Evolutionary conservation across 352 stramenopile genomes (phyloP).

Genomic region (Globisporangium nodosum): DNA sequence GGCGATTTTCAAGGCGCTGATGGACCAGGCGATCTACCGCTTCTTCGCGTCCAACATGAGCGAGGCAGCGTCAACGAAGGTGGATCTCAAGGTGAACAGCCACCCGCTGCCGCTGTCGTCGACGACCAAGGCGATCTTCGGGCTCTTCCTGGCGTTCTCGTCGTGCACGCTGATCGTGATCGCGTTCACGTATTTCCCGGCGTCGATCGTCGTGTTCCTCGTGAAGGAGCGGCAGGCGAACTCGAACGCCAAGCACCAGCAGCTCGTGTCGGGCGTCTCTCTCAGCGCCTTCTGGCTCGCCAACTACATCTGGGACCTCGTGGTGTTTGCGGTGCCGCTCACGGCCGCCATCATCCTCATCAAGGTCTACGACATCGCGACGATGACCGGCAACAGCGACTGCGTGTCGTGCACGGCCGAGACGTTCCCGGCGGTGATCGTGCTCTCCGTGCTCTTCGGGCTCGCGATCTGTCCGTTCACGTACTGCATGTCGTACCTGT

Average conservation of each 20-base stretch:
- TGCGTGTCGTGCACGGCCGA: slow-evolving; percentile 14
- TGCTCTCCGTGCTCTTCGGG: slow-evolving; percentile 53
- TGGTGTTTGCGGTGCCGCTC: slow-evolving; percentile 81
- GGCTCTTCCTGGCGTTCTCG: slow-evolving; percentile 60
- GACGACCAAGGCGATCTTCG: slow-evolving; percentile 31
- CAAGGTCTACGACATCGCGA: slow-evolving; percentile 22
- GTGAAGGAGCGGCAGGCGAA: slow-evolving; percentile 90
- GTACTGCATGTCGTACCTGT: slow-evolving; percentile 57
- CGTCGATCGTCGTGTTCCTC: slow-evolving; percentile 90
- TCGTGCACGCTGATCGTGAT: slow-evolving; percentile 83
- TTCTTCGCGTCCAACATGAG: slow-evolving; percentile 36
- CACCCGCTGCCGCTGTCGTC: slow-evolving; percentile 44
- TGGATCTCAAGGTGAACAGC: slow-evolving; percentile 40
- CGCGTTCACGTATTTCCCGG: slow-evolving; percentile 88
- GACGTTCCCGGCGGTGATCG: slow-evolving; percentile 29
- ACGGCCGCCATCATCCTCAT: slow-evolving; percentile 32
- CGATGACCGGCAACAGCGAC: slow-evolving; percentile 19
- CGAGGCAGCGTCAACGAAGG: slow-evolving; percentile 2
- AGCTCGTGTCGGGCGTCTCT: slow-evolving; percentile 92
- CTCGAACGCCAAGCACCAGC: slow-evolving; percentile 94
- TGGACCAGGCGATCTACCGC: slow-evolving; percentile 44
- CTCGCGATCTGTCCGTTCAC: slow-evolving; percentile 54
- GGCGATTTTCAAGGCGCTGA: slow-evolving; percentile 43
- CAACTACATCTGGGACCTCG: slow-evolving; percentile 91
- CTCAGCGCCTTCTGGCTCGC: slow-evolving; percentile 95